phyloP scores from a whole-genome alignment of 2,329 filamentous ascomycete genomes.

The Penicillium hesseltinei region DNA sequence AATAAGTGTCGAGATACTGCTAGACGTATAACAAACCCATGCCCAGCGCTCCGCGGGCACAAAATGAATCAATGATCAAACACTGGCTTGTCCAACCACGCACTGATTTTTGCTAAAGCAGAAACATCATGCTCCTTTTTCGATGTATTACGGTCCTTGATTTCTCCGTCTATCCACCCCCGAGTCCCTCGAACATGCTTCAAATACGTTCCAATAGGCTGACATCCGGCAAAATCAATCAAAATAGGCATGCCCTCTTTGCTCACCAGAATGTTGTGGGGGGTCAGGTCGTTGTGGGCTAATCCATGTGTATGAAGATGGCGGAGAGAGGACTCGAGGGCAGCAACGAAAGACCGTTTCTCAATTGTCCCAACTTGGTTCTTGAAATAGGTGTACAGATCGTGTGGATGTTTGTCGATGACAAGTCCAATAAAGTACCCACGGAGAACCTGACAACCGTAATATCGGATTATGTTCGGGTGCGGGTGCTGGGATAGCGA shows the following conservation, averaged over 20 bases:
- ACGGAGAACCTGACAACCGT: conserved; percentile 17
- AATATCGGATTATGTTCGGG: conserved; percentile 26
- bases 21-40: not conserved
- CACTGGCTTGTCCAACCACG: not conserved
- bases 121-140: not conserved
- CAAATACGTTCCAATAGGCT: conserved; percentile 31
- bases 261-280: conserved; percentile 26
- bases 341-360: conserved; percentile 2
- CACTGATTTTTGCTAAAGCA: conserved; percentile 1
- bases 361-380: not conserved
- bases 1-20: not conserved
- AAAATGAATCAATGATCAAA: not conserved
- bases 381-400: conserved; percentile 1
- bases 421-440: conserved; percentile 19
- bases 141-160: conserved; percentile 1
- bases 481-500: conserved; percentile 22
- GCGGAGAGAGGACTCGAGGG: conserved; percentile 23
- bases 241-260: conserved; percentile 23
- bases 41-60: not conserved
- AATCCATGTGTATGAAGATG: conserved; percentile 26
- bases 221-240: conserved; percentile 27
- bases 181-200: conserved; percentile 43
- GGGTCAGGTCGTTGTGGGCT: conserved; percentile 31
- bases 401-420: conserved; percentile 16
- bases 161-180: conserved; percentile 13